phyloP scores from a whole-genome alignment of 2,329 filamentous ascomycete genomes.

The Colletotrichum shisoi region DNA sequence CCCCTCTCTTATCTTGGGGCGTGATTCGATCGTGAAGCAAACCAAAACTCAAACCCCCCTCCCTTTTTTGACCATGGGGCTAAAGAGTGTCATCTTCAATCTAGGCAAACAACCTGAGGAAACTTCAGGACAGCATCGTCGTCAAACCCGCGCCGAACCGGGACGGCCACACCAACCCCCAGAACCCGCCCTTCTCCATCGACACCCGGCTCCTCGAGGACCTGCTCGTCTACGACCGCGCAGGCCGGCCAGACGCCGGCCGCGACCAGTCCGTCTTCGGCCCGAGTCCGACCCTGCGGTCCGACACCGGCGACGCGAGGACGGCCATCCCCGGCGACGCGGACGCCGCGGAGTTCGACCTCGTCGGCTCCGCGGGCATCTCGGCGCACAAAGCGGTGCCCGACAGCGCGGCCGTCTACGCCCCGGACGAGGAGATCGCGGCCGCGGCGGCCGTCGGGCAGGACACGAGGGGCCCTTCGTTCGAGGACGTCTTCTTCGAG shows the following conservation, averaged over 20 bases:
- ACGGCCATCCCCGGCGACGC: background rate
- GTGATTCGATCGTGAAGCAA: no score
- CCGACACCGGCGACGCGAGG: conserved; percentile 9
- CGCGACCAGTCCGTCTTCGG: conserved; percentile 43
- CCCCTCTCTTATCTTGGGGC: no score
- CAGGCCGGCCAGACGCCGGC: conserved; percentile 42
- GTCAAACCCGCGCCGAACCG: background rate
- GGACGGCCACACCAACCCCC: background rate
- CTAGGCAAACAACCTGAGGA: conserved; percentile 44
- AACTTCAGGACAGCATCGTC: conserved; percentile 47
- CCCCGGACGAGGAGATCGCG: conserved; percentile 44
- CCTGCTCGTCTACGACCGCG: conserved; percentile 49
- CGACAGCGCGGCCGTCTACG: conserved; percentile 47
- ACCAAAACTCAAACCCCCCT: background rate
- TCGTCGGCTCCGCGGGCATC: conserved; percentile 51
- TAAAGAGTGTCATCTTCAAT: conserved; percentile 5
- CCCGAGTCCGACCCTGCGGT: conserved; percentile 31
- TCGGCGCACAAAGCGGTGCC: conserved; percentile 51
- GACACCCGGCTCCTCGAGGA: conserved; percentile 50
- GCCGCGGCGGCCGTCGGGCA: conserved; percentile 2
- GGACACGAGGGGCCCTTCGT: conserved; percentile 23
- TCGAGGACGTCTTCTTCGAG: conserved; percentile 41
- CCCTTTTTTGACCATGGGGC: no score
- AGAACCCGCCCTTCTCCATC: conserved; percentile 44
- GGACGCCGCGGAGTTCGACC: conserved; percentile 46